These are phyloP conservation scores for Pleurotus tuoliensis DNA, from an alignment of 768 basidiomycete species.

Conservation along the genomic window DNA sequence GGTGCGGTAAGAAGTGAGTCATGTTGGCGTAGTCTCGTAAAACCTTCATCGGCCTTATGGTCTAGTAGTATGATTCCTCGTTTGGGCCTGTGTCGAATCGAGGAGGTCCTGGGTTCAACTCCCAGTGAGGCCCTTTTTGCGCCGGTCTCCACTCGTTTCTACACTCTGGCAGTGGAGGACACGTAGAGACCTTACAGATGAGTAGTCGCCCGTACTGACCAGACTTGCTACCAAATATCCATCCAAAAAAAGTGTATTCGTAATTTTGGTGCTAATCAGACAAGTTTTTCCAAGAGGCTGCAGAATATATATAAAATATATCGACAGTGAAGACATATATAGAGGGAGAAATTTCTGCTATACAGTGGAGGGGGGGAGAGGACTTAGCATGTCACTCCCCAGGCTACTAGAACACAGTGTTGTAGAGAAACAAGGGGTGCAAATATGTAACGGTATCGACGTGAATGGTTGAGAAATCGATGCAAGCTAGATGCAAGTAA, in stretches of 20 bases:
- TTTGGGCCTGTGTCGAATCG: conserved; percentile 2
- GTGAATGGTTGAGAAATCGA: conserved; percentile 61
- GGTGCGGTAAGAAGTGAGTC: too few species aligned
- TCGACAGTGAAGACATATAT: conserved; percentile 16
- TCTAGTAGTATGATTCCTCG: conserved; percentile 10
- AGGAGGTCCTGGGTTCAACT: conserved; percentile 10
- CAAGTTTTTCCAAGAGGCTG: conserved; percentile 18
- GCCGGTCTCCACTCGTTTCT: background rate
- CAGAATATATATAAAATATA: conserved; percentile 29
- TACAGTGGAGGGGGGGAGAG: conserved; percentile 58
- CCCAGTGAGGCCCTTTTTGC: conserved; percentile 9
- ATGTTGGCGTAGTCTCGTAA: too few species aligned
- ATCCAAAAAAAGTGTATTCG: background rate
- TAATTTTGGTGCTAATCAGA: background rate
- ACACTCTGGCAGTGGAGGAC: background rate
- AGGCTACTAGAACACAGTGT: conserved; percentile 29
- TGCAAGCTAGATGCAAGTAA: conserved; percentile 22
- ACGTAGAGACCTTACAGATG: background rate
- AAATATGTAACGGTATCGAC: conserved; percentile 37
- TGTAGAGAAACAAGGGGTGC: conserved; percentile 55
- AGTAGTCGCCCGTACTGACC: background rate
- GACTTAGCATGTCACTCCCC: background rate
- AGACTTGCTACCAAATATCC: background rate
- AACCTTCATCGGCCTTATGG: background rate
- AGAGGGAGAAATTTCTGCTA: conserved; percentile 44